phyloP scores from a whole-genome alignment of 441 rosid species.

The Pelargonium australe region DNA sequence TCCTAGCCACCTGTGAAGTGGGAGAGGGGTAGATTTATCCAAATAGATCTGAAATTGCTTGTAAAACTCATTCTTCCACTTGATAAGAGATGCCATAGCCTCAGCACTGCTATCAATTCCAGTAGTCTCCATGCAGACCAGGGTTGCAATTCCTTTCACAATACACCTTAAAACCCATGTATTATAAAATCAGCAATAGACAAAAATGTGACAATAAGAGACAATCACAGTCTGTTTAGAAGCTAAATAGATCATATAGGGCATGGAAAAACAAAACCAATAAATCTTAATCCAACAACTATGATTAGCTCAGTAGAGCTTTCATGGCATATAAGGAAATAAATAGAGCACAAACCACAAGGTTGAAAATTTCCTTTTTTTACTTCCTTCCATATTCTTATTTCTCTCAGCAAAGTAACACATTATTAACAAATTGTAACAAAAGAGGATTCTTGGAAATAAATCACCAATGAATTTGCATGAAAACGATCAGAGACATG shows the following conservation, averaged over 20 bases:
- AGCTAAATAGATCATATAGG: not conserved
- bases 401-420: not conserved
- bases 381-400: not conserved
- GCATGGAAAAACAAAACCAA: not conserved
- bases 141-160: not conserved
- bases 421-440: not conserved
- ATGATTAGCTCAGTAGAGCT: not conserved
- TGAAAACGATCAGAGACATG: not conserved
- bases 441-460: not conserved
- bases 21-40: constrained; percentile 42
- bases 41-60: constrained; percentile 40
- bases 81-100: constrained; percentile 25
- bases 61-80: constrained; percentile 39
- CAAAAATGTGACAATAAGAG: not conserved
- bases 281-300: not conserved
- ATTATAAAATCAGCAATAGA: not conserved
- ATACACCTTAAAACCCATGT: constrained; percentile 12
- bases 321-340: not conserved
- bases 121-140: constrained; percentile 33
- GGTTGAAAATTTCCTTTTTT: too few species aligned
- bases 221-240: not conserved
- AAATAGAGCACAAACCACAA: not conserved
- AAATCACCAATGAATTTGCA: not conserved
- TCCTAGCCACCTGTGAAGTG: constrained; percentile 41
- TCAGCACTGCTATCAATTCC: constrained; percentile 24